A percentile compares a stretch with the other conserved stretches of the same genome.
Conservation (phyloP, 2,329 filamentous ascomycete species). For the Trichoderma atroviride region DNA sequence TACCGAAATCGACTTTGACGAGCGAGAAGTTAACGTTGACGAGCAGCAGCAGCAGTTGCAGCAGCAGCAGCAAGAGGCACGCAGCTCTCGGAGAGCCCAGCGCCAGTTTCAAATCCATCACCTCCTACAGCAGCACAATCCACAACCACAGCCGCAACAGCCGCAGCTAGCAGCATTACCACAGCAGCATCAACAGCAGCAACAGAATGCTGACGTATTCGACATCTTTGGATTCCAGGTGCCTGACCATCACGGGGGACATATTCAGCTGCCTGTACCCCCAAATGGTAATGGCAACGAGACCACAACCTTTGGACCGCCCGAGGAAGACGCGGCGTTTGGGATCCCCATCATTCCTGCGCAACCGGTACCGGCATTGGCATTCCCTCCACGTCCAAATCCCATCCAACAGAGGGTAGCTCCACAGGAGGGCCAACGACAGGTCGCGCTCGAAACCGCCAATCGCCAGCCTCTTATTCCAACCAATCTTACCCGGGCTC, state of each 20-base stretch:
- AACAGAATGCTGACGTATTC: background rate
- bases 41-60: slow-evolving; percentile 3
- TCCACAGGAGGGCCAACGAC: slow-evolving; percentile 30
- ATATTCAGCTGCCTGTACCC: background rate
- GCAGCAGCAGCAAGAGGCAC: background rate
- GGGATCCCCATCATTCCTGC: background rate
- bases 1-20: slow-evolving; percentile 40
- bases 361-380: background rate
- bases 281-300: background rate
- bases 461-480: slow-evolving; percentile 50
- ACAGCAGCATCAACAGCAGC: background rate
- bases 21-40: slow-evolving; percentile 29
- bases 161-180: background rate
- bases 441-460: slow-evolving; percentile 25
- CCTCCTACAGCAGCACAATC: background rate
- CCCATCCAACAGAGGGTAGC: slow-evolving; percentile 6
- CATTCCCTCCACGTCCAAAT: background rate
- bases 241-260: background rate
- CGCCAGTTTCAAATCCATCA: background rate
- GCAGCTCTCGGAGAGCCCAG: background rate
- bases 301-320: background rate
- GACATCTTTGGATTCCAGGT: background rate
- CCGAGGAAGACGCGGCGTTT: background rate
- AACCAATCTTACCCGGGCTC: slow-evolving; percentile 59
- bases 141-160: background rate